Conservation (phyloP, 768 basidiomycete genomes). For the Trametes cingulata region DNA sequence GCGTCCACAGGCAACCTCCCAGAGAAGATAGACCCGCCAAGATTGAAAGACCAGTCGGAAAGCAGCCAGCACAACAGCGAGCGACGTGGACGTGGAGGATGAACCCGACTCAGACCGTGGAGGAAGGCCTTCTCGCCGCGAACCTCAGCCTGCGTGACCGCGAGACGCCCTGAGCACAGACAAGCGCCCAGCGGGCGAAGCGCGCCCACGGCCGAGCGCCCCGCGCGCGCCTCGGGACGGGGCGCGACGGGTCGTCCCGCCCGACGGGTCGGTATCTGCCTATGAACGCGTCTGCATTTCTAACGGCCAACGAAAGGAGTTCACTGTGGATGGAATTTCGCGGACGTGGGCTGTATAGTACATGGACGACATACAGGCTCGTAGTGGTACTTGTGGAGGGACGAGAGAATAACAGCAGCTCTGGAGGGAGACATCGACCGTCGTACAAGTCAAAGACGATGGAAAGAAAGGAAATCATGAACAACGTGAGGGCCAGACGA, state of each 20-base stretch:
- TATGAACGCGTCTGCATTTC: too few relatives aligned
- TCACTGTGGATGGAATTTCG: too few relatives aligned
- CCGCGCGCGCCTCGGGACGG: background rate
- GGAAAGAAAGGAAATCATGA: too few relatives aligned
- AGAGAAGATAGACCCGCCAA: too few relatives aligned
- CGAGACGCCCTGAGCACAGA: background rate
- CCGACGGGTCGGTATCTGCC: too few relatives aligned
- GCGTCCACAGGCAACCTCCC: too few relatives aligned
- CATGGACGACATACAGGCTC: slow-evolving; percentile 10
- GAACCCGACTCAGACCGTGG: background rate
- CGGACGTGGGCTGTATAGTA: slow-evolving; percentile 16
- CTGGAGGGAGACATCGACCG: background rate
- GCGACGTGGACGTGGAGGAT: background rate
- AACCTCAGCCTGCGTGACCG: background rate
- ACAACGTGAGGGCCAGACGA: too few relatives aligned
- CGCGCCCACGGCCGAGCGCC: background rate
- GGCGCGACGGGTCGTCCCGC: too few relatives aligned
- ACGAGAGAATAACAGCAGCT: background rate
- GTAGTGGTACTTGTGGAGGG: background rate
- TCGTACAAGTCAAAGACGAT: too few relatives aligned
- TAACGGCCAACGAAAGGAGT: too few relatives aligned
- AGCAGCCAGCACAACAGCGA: background rate
- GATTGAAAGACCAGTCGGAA: too few relatives aligned
- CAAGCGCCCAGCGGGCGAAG: background rate
- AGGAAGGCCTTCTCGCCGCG: background rate